phyloP scores from a whole-genome alignment of 306 rosid genomes.

The Fragaria iinumae region DNA sequence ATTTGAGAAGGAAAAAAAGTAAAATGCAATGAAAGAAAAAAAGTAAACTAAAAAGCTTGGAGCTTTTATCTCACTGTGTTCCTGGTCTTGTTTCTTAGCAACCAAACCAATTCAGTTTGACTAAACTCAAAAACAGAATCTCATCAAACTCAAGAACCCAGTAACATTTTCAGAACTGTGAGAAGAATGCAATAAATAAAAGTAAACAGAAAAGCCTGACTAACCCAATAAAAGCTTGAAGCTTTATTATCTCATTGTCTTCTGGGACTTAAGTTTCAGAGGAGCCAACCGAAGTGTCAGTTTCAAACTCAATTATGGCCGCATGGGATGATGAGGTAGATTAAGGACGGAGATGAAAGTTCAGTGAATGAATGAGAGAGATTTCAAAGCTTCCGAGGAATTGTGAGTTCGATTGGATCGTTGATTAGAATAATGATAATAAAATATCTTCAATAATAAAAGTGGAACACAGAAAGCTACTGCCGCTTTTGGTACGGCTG shows the following conservation, averaged over 20 bases:
- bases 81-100: slow-evolving; percentile 4
- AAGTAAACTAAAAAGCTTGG: not conserved
- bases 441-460: slow-evolving; percentile 2
- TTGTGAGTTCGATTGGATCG: slow-evolving; percentile 3
- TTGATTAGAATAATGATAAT: slow-evolving; percentile 5
- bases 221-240: not conserved
- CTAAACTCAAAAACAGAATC: not conserved
- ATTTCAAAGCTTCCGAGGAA: slow-evolving; percentile 14
- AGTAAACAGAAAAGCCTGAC: not conserved
- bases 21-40: not conserved
- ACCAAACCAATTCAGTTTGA: not conserved
- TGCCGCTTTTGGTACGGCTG: slow-evolving; percentile 8
- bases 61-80: not conserved
- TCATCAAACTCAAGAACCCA: not conserved
- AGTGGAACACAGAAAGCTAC: slow-evolving; percentile 10
- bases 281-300: not conserved
- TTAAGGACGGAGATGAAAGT: not conserved
- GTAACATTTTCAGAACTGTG: not conserved
- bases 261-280: not conserved
- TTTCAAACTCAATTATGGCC: not conserved
- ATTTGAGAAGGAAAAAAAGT: not conserved
- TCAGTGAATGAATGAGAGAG: not conserved
- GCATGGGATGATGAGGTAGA: not conserved
- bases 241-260: not conserved
- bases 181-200: not conserved